Evolutionary conservation across 768 basidiomycete genomes (phyloP).

Genomic region (Chalciporus piperatus): DNA sequence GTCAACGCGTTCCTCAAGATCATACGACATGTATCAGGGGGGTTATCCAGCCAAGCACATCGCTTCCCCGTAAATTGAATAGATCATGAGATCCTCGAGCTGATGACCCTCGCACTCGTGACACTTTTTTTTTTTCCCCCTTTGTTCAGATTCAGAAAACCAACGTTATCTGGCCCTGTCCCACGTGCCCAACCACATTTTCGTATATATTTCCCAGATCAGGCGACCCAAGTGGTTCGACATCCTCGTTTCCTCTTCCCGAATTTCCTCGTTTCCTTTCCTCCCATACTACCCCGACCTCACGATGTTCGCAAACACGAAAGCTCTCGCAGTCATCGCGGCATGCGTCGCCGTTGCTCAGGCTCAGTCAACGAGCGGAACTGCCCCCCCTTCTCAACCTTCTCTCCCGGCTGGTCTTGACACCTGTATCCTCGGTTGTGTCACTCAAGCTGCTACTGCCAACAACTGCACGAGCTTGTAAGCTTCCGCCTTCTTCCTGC

Average conservation of each 20-base stretch:
- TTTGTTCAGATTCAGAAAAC: too few species aligned
- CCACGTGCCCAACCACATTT: background rate
- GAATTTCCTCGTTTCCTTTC: background rate
- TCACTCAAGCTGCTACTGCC: background rate
- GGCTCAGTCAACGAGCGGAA: constrained; percentile 11
- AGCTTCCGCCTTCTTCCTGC: background rate
- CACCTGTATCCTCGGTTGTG: constrained; percentile 11
- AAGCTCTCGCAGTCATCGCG: constrained; percentile 17
- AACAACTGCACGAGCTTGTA: constrained; percentile 16
- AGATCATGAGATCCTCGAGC: too few species aligned
- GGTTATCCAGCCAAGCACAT: too few species aligned
- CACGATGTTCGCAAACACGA: constrained; percentile 19
- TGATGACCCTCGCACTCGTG: too few species aligned
- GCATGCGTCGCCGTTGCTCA: constrained; percentile 17
- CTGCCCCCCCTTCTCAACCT: constrained; percentile 1
- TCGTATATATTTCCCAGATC: background rate
- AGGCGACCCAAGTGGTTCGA: background rate
- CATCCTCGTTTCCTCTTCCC: background rate
- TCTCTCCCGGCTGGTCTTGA: constrained; percentile 5
- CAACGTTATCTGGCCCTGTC: background rate
- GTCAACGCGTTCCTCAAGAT: too few species aligned
- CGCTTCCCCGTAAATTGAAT: too few species aligned
- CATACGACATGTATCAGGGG: too few species aligned
- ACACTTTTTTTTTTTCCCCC: too few species aligned
- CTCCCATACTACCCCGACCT: background rate